Conservation (phyloP, 2,329 filamentous ascomycete species). For the Hymenoscyphus fructigenus region DNA sequence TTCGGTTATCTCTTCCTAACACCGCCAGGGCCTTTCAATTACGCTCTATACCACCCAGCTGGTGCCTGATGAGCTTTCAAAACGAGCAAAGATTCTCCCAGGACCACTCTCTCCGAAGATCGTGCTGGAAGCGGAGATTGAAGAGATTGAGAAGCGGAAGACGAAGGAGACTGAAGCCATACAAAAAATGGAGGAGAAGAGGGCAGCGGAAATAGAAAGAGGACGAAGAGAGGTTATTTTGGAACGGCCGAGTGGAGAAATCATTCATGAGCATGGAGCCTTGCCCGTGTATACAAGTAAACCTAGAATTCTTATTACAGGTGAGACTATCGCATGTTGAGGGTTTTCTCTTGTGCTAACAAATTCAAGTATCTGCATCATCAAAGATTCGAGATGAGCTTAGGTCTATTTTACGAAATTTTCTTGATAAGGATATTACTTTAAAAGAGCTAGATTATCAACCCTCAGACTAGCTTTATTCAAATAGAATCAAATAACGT, state of each 20-base stretch:
- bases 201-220: constrained; percentile 17
- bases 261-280: constrained; percentile 6
- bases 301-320: constrained; percentile 24
- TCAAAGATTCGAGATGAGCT: constrained; percentile 21
- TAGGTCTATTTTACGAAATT: constrained; percentile 16
- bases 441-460: constrained; percentile 23
- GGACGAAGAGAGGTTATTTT: constrained; percentile 12
- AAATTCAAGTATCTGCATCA: constrained; percentile 18
- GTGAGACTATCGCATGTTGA: constrained; percentile 15
- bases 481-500: background rate
- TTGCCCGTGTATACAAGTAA: constrained; percentile 20
- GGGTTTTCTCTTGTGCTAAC: constrained; percentile 12
- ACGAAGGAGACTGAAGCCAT: constrained; percentile 12
- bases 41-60: constrained; percentile 16
- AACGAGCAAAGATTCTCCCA: constrained; percentile 15
- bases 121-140: constrained; percentile 5
- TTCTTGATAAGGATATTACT: constrained; percentile 21
- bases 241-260: constrained; percentile 10
- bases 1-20: constrained; percentile 16
- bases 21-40: constrained; percentile 13
- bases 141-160: background rate
- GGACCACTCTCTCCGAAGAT: constrained; percentile 1
- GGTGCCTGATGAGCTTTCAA: constrained; percentile 9
- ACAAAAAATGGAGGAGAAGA: constrained; percentile 13
- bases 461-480: constrained; percentile 14